Evolutionary conservation across 1,284 basidiomycete species (phyloP).

Genomic region (Malassezia brasiliensis): DNA sequence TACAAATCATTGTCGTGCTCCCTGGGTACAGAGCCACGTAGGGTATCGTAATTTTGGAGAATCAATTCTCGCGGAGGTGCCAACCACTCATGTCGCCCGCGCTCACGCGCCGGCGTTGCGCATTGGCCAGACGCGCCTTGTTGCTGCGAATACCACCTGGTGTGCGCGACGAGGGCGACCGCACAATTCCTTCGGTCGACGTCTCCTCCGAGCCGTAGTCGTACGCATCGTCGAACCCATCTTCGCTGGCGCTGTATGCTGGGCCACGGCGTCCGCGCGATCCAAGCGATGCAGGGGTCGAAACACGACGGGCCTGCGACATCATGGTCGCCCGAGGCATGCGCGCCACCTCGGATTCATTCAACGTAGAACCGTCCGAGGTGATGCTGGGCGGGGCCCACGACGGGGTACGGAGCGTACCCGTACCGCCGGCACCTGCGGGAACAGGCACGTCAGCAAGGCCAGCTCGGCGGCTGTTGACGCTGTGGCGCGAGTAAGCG

Average conservation of each 20-base stretch:
- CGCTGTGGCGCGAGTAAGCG: constrained; percentile 11
- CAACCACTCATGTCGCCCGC: constrained; percentile 12
- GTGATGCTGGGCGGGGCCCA: constrained; percentile 16
- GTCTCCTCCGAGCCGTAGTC: not conserved
- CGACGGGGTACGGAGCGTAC: constrained; percentile 1
- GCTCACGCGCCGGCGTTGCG: constrained; percentile 4
- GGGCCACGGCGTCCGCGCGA: constrained; percentile 27
- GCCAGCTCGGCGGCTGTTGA: constrained; percentile 16
- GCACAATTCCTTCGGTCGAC: not conserved
- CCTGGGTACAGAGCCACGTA: too few species aligned
- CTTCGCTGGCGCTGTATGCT: constrained; percentile 24
- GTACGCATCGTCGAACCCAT: not conserved
- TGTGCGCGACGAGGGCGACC: not conserved
- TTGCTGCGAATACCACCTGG: not conserved
- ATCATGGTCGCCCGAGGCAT: not conserved
- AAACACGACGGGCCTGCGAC: not conserved
- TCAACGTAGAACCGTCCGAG: constrained; percentile 3
- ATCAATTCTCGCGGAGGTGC: constrained; percentile 16
- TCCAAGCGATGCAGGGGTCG: constrained; percentile 26
- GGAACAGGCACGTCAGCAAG: constrained; percentile 9
- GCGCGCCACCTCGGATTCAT: not conserved
- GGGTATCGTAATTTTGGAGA: not conserved
- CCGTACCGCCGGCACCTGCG: constrained; percentile 14
- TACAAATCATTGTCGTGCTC: too few species aligned
- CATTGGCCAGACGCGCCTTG: not conserved